Evolutionary conservation across 2,329 filamentous ascomycete genomes (phyloP).

Genomic region (Aureobasidium sp.): DNA sequence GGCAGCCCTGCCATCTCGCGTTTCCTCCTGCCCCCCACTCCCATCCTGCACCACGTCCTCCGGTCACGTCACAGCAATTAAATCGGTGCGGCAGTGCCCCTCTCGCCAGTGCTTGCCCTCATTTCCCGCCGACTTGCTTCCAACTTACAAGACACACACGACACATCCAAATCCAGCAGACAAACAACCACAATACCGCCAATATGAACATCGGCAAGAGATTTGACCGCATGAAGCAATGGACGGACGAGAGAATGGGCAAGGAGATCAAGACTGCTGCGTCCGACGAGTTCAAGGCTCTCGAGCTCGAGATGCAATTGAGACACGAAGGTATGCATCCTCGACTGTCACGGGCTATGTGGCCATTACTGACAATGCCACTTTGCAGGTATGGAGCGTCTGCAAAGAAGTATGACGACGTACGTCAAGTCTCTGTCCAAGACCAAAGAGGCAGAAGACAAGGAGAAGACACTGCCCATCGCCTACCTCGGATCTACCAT

Average conservation of each 20-base stretch:
- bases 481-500: slow-evolving; percentile 77
- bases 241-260: slow-evolving; percentile 95
- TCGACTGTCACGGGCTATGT: background rate
- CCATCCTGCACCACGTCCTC: background rate
- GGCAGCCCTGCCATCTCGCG: background rate
- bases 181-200: slow-evolving; percentile 15
- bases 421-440: slow-evolving; percentile 87
- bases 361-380: background rate
- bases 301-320: slow-evolving; percentile 85
- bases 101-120: slow-evolving; percentile 7
- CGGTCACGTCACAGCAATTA: slow-evolving; percentile 10
- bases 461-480: slow-evolving; percentile 76
- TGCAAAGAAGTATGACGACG: slow-evolving; percentile 75
- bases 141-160: background rate
- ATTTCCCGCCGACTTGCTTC: slow-evolving; percentile 1
- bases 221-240: slow-evolving; percentile 93
- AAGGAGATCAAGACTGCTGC: slow-evolving; percentile 78
- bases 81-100: slow-evolving; percentile 9
- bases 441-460: slow-evolving; percentile 77
- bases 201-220: slow-evolving; percentile 67
- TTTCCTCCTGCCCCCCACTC: background rate
- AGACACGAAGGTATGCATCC: slow-evolving; percentile 70
- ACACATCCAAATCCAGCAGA: background rate
- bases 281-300: slow-evolving; percentile 81
- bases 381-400: slow-evolving; percentile 71